phyloP scores from a whole-genome alignment of 441 rosid species.

The Populus tomentosa region DNA sequence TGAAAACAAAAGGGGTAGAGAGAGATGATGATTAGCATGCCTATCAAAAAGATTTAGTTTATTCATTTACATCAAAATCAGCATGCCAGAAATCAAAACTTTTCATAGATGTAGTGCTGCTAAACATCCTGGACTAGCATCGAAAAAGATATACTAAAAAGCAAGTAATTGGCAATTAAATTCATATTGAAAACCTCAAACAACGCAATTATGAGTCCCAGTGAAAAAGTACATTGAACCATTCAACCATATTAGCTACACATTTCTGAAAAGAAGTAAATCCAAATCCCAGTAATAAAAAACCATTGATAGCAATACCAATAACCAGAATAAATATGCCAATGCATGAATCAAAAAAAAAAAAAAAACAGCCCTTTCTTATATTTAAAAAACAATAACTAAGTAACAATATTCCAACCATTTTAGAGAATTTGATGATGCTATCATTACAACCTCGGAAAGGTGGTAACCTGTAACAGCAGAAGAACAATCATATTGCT shows the following conservation, averaged over 20 bases:
- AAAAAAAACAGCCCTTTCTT: too few relatives aligned
- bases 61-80: background rate
- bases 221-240: background rate
- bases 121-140: background rate
- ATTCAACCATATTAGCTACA: background rate
- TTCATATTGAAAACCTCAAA: background rate
- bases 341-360: background rate
- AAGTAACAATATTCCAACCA: too few relatives aligned
- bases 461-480: background rate
- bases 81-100: background rate
- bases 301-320: background rate
- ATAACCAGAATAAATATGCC: background rate
- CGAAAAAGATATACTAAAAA: background rate
- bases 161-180: background rate
- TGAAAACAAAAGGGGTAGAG: slow-evolving; percentile 11
- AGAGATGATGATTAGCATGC: background rate
- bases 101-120: background rate
- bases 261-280: background rate
- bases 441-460: background rate
- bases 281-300: background rate
- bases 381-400: background rate
- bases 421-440: background rate
- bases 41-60: background rate
- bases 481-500: background rate
- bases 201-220: background rate